These are phyloP conservation scores for Pyracantha coccinea DNA, from an alignment of 331 rosid species.

Conservation along the genomic window DNA sequence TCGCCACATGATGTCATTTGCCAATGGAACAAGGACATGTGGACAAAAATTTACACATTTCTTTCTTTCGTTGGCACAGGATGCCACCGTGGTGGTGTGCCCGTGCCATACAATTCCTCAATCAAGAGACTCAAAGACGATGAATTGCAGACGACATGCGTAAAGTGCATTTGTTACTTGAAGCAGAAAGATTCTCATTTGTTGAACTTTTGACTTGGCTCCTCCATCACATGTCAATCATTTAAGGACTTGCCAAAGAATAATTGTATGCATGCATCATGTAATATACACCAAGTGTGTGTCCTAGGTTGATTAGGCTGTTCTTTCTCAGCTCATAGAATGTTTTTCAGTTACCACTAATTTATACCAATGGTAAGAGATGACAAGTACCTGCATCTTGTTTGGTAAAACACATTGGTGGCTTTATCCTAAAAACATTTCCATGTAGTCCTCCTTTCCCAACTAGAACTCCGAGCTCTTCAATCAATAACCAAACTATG, in stretches of 20 bases:
- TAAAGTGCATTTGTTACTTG: no score
- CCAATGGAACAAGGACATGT: no score
- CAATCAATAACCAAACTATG: slow-evolving; percentile 9
- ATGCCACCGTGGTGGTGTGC: no score
- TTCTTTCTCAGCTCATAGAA: not conserved
- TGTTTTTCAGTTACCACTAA: not conserved
- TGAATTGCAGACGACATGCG: no score
- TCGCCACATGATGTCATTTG: no score
- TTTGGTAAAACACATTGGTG: slow-evolving; percentile 75
- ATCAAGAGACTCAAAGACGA: no score
- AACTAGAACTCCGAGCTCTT: slow-evolving; percentile 70
- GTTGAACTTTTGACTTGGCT: no score
- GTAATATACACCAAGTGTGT: not conserved
- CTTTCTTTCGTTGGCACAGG: no score
- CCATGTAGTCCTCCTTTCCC: slow-evolving; percentile 90
- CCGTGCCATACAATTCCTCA: no score
- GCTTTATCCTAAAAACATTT: slow-evolving; percentile 71
- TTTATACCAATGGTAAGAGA: not conserved
- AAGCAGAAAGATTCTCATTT: no score
- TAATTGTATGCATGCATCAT: not conserved
- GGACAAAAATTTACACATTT: no score
- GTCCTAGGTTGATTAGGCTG: not conserved
- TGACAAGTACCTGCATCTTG: slow-evolving; percentile 57
- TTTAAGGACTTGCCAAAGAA: not conserved
- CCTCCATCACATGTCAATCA: no score